Conservation (phyloP, 2,329 filamentous ascomycete genomes). For the Colletotrichum theobromicola region DNA sequence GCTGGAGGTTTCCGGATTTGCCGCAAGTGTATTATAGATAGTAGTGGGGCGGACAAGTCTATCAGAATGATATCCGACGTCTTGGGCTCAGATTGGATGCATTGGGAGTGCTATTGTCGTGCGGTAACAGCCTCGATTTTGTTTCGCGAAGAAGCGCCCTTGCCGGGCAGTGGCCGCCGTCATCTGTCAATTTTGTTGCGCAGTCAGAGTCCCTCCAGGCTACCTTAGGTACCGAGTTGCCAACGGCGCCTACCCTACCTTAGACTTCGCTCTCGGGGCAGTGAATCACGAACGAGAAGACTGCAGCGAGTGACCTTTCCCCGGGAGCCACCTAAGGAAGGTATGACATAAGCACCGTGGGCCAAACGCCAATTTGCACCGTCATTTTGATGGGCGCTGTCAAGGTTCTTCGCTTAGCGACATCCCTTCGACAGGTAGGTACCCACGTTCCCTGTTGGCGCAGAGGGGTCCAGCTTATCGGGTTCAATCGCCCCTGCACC, state of each 20-base stretch:
- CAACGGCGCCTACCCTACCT: too few relatives aligned
- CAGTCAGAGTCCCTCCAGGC: background rate
- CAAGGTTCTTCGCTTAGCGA: background rate
- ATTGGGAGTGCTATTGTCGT: background rate
- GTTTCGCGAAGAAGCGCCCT: background rate
- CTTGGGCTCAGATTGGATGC: background rate
- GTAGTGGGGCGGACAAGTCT: conserved; percentile 2
- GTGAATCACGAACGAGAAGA: background rate
- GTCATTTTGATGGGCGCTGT: background rate
- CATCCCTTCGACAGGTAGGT: background rate
- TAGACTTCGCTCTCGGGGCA: too few relatives aligned
- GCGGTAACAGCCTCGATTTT: background rate
- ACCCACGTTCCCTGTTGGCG: background rate
- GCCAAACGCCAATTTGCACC: background rate
- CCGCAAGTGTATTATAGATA: conserved; percentile 10
- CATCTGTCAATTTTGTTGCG: background rate
- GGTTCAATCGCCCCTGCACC: conserved; percentile 1
- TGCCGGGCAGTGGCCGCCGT: background rate
- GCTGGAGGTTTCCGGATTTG: background rate
- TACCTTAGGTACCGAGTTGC: background rate
- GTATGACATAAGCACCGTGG: conserved; percentile 15
- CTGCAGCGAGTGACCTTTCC: background rate
- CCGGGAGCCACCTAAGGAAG: background rate
- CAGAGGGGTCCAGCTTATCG: conserved; percentile 17
- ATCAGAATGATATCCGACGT: conserved; percentile 19